Base-by-base conservation (phyloP, 176 grass and related monocot genomes). In the Elymus sibiricus region DNA sequence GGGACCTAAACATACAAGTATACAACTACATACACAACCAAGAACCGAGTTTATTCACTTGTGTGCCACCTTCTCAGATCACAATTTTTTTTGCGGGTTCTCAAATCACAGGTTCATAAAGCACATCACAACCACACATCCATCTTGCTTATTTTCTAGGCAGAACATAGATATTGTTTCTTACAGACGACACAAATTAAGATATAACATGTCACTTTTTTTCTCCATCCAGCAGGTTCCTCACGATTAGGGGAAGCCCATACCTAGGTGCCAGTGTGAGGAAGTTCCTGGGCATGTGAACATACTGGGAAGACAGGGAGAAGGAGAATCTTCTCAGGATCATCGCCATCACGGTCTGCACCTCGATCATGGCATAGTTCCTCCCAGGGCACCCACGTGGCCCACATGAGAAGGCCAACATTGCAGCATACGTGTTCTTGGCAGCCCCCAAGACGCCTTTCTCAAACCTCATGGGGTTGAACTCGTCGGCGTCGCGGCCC, bases 401-500 rank as follows among this genome's bases (percentile, higher is more conserved):
- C 0, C 91, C 94, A 0, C 75, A 13, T 0, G 89, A 87, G 80
- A 96, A 93, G 0, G 94, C 58, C 7, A 88, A 70, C 17, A 91
- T 16, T 8, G 89, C 86, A 14, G 89, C 86, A 17, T 59, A 79
- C 0, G 84, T 78, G n/a, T 87, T 59, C 38, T 75, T 83, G 5
- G 86, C 83, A 9, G 90, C 88, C n/a, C 76, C 83, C 0, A 59
- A 37, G 15, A 73, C 6, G 7, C 89, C 91, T 4, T 90, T 88
- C 51, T 76, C 62, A 28, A 96, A 90, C 27, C 91, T 84, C 32
- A 76, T 17, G 21, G 93, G 94, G 74, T 96, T 91, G 84, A 93
- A 93, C 40, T 91, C 51, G 3, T 79, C 58, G 2, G 86, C 94
- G 40, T 96, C 91, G 1, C 13, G 26, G 27, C 89, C 94, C 91